Conservation (phyloP, 495 filamentous ascomycete species). For the Saxispiralis lemnorum region DNA sequence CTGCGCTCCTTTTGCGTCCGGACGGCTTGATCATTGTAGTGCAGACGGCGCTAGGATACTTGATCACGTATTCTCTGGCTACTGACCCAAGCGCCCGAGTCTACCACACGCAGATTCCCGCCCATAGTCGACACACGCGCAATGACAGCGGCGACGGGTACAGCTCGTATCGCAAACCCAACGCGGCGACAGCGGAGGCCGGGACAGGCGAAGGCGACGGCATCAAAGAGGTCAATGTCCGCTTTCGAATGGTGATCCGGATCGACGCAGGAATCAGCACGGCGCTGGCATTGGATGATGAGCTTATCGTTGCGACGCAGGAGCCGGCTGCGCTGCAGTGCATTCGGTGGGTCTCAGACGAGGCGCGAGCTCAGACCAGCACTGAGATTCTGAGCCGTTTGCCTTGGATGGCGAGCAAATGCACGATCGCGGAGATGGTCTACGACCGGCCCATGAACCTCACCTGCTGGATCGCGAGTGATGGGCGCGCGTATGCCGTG, state of each 20-base stretch:
- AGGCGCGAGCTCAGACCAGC: constrained; percentile 62
- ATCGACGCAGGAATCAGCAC: constrained; percentile 85
- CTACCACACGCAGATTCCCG: constrained; percentile 29
- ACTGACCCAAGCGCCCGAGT: constrained; percentile 65
- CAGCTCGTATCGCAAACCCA: constrained; percentile 27
- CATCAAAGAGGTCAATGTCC: constrained; percentile 67
- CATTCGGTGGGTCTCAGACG: constrained; percentile 82
- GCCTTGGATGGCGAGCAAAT: constrained; percentile 57
- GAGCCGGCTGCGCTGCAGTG: constrained; percentile 91
- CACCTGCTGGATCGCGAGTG: constrained; percentile 79
- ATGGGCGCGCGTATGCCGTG: constrained; percentile 81
- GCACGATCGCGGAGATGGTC: constrained; percentile 65
- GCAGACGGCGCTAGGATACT: constrained; percentile 71
- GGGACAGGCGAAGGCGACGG: constrained; percentile 60
- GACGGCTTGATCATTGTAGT: constrained; percentile 82
- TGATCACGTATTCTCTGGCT: constrained; percentile 89
- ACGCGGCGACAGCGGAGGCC: constrained; percentile 24
- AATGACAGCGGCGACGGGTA: constrained; percentile 46
- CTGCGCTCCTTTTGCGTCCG: constrained; percentile 68
- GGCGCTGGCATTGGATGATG: constrained; percentile 80
- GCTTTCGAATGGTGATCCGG: constrained; percentile 95
- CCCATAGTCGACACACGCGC: constrained; percentile 31
- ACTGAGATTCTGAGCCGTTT: constrained; percentile 82
- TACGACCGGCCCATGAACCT: constrained; percentile 96
- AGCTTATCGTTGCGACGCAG: constrained; percentile 80